Percentiles rank a stretch among this genome's conserved stretches.
Conservation (phyloP, 2,329 filamentous ascomycete genomes). For the Pleurostoma richardsiae region DNA sequence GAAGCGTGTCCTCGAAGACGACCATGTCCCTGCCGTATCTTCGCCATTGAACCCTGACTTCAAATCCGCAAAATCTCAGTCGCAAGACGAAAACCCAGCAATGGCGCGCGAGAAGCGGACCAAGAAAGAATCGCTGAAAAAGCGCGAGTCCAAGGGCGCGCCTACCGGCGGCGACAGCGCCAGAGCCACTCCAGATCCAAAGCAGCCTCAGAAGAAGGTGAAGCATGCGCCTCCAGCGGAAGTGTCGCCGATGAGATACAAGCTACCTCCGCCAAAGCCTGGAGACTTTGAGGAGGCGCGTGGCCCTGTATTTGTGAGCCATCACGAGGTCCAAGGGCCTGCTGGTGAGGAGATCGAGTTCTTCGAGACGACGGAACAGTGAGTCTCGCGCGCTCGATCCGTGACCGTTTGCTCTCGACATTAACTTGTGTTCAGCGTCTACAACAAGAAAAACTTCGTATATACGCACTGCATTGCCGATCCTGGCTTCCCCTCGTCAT, state of each 20-base stretch:
- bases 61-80: conserved; percentile 23
- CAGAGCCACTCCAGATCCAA: conserved; percentile 54
- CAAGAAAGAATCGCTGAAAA: conserved; percentile 65
- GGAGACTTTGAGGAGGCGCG: conserved; percentile 57
- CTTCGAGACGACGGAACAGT: conserved; percentile 62
- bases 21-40: conserved; percentile 64
- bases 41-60: conserved; percentile 70
- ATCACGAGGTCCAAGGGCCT: conserved; percentile 46
- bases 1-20: conserved; percentile 64
- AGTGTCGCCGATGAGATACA: conserved; percentile 53
- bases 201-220: conserved; percentile 30
- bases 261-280: conserved; percentile 57
- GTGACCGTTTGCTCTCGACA: background rate
- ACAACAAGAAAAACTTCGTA: conserved; percentile 70
- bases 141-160: conserved; percentile 57
- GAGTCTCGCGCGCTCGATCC: conserved; percentile 20
- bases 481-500: conserved; percentile 75
- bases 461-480: conserved; percentile 91
- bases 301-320: conserved; percentile 50
- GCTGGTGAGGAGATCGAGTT: conserved; percentile 51
- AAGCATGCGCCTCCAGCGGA: conserved; percentile 29
- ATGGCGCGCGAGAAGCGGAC: conserved; percentile 45
- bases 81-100: conserved; percentile 26
- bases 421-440: conserved; percentile 37
- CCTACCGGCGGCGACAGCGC: conserved; percentile 39